These are phyloP conservation scores for Colletotrichum magnum DNA, from an alignment of 2,329 filamentous ascomycete species.

Conservation along the genomic window DNA sequence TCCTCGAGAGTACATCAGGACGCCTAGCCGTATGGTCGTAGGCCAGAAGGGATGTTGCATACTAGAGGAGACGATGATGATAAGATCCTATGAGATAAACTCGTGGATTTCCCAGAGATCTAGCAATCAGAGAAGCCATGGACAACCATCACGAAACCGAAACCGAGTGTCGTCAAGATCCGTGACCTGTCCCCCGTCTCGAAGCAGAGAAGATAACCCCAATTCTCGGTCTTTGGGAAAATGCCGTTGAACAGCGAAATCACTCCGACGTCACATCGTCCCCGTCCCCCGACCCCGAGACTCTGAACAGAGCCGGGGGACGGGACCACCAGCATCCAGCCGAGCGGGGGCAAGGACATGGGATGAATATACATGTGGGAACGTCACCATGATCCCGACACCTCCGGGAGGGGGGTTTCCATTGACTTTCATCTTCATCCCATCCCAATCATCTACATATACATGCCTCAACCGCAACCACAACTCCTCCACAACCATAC, in stretches of 20 bases:
- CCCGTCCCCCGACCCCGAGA: neutral
- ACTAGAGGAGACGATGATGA: no score
- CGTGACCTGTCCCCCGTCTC: neutral
- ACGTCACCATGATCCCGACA: conserved; percentile 27
- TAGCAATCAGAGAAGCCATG: no score
- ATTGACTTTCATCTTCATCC: neutral
- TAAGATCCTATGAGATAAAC: no score
- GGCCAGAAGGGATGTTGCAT: no score
- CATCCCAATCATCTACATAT: neutral
- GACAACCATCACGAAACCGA: no score
- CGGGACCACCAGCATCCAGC: neutral
- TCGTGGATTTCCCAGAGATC: no score
- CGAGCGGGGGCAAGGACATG: neutral
- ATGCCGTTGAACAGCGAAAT: neutral
- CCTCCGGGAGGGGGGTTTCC: neutral
- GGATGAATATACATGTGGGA: neutral
- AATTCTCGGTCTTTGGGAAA: no score
- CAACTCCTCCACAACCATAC: neutral
- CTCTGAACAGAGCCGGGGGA: neutral
- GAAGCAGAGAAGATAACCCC: neutral
- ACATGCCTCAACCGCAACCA: neutral
- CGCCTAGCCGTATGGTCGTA: no score
- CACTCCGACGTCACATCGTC: conserved; percentile 32
- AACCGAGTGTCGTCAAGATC: no score
- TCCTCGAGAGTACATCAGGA: no score